Evolutionary conservation across 2,329 filamentous ascomycete species (phyloP).

Genomic region (Trichophyton mentagrophytes): DNA sequence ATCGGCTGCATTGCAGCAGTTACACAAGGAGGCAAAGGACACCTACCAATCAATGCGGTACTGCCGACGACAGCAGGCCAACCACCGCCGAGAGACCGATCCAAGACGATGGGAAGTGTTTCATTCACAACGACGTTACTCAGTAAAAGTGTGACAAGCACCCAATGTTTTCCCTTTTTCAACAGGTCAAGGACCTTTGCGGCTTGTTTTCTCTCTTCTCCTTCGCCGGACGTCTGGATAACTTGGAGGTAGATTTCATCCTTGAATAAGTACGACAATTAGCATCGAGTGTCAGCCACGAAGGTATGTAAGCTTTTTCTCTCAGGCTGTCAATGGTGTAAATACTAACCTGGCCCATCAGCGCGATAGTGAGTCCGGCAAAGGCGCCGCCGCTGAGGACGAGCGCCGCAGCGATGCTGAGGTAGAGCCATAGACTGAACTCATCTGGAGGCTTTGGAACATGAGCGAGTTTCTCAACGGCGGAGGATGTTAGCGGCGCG

Average conservation of each 20-base stretch:
- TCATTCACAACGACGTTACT: constrained; percentile 98
- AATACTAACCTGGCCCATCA: constrained; percentile 47
- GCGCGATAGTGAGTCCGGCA: constrained; percentile 64
- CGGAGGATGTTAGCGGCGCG: constrained; percentile 22
- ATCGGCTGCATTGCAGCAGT: not conserved
- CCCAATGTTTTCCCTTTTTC: constrained; percentile 91
- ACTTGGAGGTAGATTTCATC: constrained; percentile 98
- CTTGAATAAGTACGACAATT: constrained; percentile 30
- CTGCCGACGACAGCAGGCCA: constrained; percentile 89
- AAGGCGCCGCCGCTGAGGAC: constrained; percentile 86
- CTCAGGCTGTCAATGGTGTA: not conserved
- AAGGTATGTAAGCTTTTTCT: too few species aligned
- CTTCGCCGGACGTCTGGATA: constrained; percentile 71
- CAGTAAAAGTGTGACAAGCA: constrained; percentile 81
- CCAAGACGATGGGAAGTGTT: constrained; percentile 85
- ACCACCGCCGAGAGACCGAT: constrained; percentile 84
- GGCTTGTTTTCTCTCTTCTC: constrained; percentile 75
- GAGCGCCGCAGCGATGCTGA: constrained; percentile 62
- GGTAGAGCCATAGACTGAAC: constrained; percentile 65
- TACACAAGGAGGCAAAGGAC: not conserved
- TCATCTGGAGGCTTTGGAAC: constrained; percentile 40
- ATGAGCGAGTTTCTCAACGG: constrained; percentile 23
- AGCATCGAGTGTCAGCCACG: not conserved
- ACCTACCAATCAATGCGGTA: constrained; percentile 80
- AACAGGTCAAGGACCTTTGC: constrained; percentile 66